These are phyloP conservation scores for Colletotrichum sublineola DNA, from an alignment of 2,329 filamentous ascomycete species.

Conservation along the genomic window DNA sequence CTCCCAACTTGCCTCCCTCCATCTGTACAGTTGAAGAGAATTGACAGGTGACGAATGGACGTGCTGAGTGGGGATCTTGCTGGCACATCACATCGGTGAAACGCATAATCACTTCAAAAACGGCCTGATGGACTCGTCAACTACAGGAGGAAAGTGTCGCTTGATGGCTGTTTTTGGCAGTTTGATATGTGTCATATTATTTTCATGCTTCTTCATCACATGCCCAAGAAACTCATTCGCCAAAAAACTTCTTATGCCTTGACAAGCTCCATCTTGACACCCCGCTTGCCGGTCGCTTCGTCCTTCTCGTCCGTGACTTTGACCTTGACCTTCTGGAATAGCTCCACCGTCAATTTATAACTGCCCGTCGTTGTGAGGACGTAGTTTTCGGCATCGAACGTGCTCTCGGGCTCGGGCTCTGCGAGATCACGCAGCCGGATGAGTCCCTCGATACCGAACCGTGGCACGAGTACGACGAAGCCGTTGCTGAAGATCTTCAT, in stretches of 20 bases:
- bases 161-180: background rate
- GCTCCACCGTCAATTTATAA: constrained; percentile 73
- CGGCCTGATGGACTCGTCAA: background rate
- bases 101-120: background rate
- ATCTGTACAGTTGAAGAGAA: too few relatives aligned
- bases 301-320: constrained; percentile 94
- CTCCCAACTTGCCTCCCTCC: too few relatives aligned
- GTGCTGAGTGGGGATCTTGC: background rate
- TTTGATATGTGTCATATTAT: background rate
- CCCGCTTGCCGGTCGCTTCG: constrained; percentile 94
- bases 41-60: too few relatives aligned
- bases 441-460: constrained; percentile 94
- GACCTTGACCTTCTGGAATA: constrained; percentile 94
- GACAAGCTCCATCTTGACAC: constrained; percentile 81
- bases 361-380: constrained; percentile 73
- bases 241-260: constrained; percentile 44
- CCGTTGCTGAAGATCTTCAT: constrained; percentile 99
- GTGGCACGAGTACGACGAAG: constrained; percentile 94
- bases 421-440: constrained; percentile 89
- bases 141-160: too few relatives aligned
- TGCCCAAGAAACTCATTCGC: background rate
- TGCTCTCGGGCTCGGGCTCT: constrained; percentile 81
- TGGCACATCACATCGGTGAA: background rate
- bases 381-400: constrained; percentile 90
- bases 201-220: background rate